Evolutionary conservation across 2,329 filamentous ascomycete species (phyloP).

Genomic region (Paracoccidioides lutzii): DNA sequence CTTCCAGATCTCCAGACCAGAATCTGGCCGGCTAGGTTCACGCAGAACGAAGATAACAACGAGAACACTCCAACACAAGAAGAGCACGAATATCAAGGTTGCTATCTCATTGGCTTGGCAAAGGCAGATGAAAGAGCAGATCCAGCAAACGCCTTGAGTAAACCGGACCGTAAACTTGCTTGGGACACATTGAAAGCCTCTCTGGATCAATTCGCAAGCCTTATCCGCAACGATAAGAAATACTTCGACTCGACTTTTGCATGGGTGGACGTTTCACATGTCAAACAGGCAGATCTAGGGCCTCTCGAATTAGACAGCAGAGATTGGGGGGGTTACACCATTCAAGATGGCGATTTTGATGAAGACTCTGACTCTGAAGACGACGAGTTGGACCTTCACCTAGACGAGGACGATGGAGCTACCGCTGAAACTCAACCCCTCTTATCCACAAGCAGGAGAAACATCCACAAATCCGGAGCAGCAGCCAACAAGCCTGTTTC

Average conservation of each 20-base stretch:
- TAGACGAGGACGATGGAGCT: constrained; percentile 3
- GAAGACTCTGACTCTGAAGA: constrained; percentile 6
- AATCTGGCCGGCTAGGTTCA: constrained; percentile 52
- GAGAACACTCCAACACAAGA: constrained; percentile 2
- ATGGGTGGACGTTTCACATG: constrained; percentile 24
- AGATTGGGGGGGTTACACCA: constrained; percentile 8
- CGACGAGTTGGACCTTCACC: constrained; percentile 1
- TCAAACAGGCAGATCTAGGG: constrained; percentile 13
- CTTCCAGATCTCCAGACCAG: constrained; percentile 41
- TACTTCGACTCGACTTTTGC: constrained; percentile 22
- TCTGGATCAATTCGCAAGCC: constrained; percentile 24
- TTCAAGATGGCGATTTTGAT: constrained; percentile 1
- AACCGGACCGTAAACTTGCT: constrained; percentile 31
- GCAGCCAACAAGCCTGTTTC: background rate
- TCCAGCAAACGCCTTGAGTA: constrained; percentile 3
- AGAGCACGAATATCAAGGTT: constrained; percentile 43
- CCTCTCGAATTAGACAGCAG: constrained; percentile 10
- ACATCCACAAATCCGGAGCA: background rate
- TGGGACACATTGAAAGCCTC: constrained; percentile 31
- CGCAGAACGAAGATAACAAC: constrained; percentile 23
- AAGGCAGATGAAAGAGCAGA: constrained; percentile 6
- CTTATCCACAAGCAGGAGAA: background rate
- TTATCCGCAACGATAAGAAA: constrained; percentile 23
- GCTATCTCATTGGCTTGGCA: constrained; percentile 48
- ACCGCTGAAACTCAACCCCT: background rate